phyloP scores from a whole-genome alignment of 306 rosid genomes.

The Acacia melanoxylon region DNA sequence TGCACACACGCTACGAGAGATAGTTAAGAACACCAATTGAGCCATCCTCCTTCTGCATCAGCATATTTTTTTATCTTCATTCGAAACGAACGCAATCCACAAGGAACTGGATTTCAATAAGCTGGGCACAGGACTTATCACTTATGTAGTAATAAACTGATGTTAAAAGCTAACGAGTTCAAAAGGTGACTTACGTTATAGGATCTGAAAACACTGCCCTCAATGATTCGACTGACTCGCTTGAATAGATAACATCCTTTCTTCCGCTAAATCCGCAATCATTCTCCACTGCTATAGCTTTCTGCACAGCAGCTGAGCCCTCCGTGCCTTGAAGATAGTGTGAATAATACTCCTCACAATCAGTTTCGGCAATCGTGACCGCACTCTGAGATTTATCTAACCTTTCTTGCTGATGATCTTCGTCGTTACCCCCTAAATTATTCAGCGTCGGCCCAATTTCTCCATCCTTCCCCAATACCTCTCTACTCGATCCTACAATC shows the following conservation, averaged over 20 bases:
- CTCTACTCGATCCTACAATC: constrained; percentile 63
- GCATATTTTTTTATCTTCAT: not conserved
- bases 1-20: not conserved
- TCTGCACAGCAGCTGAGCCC: constrained; percentile 66
- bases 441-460: constrained; percentile 47
- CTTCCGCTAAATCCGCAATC: constrained; percentile 91
- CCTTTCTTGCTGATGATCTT: constrained; percentile 53
- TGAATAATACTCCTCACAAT: constrained; percentile 78
- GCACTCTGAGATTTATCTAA: constrained; percentile 60
- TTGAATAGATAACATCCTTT: constrained; percentile 53
- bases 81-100: not conserved
- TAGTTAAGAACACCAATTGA: not conserved
- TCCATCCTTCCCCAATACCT: constrained; percentile 60
- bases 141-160: not conserved
- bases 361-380: constrained; percentile 65
- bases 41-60: constrained; percentile 14
- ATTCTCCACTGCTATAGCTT: constrained; percentile 64
- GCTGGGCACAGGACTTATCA: not conserved
- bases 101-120: constrained; percentile 3
- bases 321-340: constrained; percentile 76
- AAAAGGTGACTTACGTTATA: constrained; percentile 68
- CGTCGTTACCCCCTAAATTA: constrained; percentile 46
- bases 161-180: not conserved
- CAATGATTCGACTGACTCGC: constrained; percentile 84
- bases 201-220: constrained; percentile 86